Evolutionary conservation across 2,329 filamentous ascomycete genomes (phyloP).

Genomic region (Pestalotiopsis sp.): DNA sequence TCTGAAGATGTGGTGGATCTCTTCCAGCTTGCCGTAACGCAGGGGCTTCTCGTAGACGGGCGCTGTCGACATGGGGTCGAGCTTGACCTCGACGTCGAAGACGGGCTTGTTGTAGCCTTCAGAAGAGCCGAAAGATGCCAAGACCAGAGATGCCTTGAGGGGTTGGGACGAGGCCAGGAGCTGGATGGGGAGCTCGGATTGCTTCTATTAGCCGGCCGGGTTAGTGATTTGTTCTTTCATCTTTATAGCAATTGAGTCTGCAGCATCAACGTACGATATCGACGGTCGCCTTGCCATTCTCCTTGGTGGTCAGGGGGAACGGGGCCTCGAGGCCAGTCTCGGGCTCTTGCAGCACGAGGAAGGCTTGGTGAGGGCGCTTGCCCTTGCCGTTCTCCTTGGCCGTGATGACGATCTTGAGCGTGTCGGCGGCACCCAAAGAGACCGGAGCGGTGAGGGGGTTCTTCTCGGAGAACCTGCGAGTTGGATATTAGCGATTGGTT

Average conservation of each 20-base stretch:
- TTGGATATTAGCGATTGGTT: constrained; percentile 10
- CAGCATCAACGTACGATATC: constrained; percentile 68
- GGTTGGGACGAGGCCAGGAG: constrained; percentile 69
- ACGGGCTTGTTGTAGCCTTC: constrained; percentile 66
- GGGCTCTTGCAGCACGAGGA: constrained; percentile 78
- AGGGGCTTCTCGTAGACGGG: constrained; percentile 67
- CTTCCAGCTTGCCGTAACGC: constrained; percentile 79
- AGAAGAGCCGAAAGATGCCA: constrained; percentile 83
- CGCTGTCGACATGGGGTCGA: constrained; percentile 62
- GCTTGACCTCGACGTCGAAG: constrained; percentile 72
- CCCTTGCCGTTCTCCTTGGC: constrained; percentile 75
- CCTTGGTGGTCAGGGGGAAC: constrained; percentile 81
- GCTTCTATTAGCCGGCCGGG: constrained; percentile 58
- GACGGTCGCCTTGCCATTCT: constrained; percentile 82
- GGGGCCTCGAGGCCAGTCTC: constrained; percentile 81
- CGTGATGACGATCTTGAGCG: constrained; percentile 80
- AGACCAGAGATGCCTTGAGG: constrained; percentile 77
- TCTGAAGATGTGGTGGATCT: constrained; percentile 92
- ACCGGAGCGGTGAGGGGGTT: constrained; percentile 65
- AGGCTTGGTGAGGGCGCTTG: constrained; percentile 91
- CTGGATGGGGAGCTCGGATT: constrained; percentile 86
- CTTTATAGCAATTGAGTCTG: constrained; percentile 9
- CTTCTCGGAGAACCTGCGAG: constrained; percentile 57
- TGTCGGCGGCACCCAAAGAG: constrained; percentile 67
- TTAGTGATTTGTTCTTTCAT: constrained; percentile 24